A percentile compares a stretch with the other conserved stretches of the same genome.
phyloP scores from a whole-genome alignment of 129 eudicot genomes.

The Flaveria trinervia region DNA sequence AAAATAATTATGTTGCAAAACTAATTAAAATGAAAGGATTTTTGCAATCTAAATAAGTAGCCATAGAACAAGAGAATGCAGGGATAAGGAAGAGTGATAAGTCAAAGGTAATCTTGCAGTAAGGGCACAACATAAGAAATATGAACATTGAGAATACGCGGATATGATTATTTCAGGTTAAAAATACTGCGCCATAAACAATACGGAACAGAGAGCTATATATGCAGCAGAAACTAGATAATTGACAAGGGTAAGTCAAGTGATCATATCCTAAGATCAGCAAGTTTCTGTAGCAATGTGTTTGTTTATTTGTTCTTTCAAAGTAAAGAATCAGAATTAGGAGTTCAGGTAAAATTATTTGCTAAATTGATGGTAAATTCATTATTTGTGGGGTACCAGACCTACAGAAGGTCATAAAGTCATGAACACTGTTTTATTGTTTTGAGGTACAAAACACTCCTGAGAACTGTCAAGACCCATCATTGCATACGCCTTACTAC shows the following conservation, averaged over 20 bases:
- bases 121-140: background rate
- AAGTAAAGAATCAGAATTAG: background rate
- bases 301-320: constrained; percentile 6
- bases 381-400: background rate
- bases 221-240: constrained; percentile 9
- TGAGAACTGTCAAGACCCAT: constrained; percentile 9
- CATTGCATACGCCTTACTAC: constrained; percentile 8
- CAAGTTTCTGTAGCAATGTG: constrained; percentile 1
- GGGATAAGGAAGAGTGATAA: background rate
- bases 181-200: background rate
- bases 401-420: constrained; percentile 5
- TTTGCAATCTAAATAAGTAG: background rate
- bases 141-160: background rate
- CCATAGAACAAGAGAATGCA: constrained; percentile 3
- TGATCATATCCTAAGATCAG: constrained; percentile 4
- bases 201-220: background rate
- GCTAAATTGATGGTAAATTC: background rate
- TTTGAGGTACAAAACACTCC: constrained; percentile 14
- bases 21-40: background rate
- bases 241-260: constrained; percentile 4
- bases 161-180: background rate
- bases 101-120: background rate
- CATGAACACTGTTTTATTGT: constrained; percentile 3
- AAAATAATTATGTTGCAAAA: constrained; percentile 15
- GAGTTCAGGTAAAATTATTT: background rate